phyloP scores from a whole-genome alignment of 1,139 yeast genomes.

The Taiozyma sp. region DNA sequence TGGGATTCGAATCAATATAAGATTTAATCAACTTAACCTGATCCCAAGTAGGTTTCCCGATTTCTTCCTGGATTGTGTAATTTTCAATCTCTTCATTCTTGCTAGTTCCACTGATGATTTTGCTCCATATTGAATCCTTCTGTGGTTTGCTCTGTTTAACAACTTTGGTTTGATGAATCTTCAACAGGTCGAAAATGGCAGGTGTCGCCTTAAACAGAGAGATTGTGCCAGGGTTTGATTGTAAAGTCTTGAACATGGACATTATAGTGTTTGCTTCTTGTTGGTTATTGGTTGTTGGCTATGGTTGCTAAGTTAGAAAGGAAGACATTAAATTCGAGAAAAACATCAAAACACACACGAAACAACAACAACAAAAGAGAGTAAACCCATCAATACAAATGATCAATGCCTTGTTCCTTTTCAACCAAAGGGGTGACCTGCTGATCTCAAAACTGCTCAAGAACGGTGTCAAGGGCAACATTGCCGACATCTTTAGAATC shows the following conservation, averaged over 20 bases:
- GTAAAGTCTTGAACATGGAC: slow-evolving; percentile 23
- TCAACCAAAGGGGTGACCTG: slow-evolving; percentile 80
- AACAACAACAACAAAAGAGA: not conserved
- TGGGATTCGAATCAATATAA: slow-evolving; percentile 19
- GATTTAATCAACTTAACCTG: slow-evolving; percentile 22
- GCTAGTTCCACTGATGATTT: slow-evolving; percentile 2
- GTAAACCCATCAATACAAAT: slow-evolving; percentile 28
- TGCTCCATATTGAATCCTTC: slow-evolving; percentile 5
- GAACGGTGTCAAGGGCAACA: slow-evolving; percentile 62
- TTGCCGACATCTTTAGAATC: slow-evolving; percentile 86
- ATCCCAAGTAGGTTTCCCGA: slow-evolving; percentile 19
- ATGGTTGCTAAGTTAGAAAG: not conserved
- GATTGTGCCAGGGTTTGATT: slow-evolving; percentile 19
- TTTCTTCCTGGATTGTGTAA: slow-evolving; percentile 9
- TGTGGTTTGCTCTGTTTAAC: not conserved
- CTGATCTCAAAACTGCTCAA: slow-evolving; percentile 69
- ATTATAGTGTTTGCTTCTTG: slow-evolving; percentile 1
- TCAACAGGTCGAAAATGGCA: slow-evolving; percentile 1
- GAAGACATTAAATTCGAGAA: not conserved
- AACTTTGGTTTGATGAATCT: not conserved
- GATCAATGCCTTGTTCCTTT: slow-evolving; percentile 78
- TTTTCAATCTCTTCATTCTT: not conserved
- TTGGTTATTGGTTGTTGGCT: not conserved
- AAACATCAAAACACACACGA: not conserved
- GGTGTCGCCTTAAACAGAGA: slow-evolving; percentile 14